Conservation (phyloP, 306 rosid genomes). For the Erythrophleum fordii region DNA sequence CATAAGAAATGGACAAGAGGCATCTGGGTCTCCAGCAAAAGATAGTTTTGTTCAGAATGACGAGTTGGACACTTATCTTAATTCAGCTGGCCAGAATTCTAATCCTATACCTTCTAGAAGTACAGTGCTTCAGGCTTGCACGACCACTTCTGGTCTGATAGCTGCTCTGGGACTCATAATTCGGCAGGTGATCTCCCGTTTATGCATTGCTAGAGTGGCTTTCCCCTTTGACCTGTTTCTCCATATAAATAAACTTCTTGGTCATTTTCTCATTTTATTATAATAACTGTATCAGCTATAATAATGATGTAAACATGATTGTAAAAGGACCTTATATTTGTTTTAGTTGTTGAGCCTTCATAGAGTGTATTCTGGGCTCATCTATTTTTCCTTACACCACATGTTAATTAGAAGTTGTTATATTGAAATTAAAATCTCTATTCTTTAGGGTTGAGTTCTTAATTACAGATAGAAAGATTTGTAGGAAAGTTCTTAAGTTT, state of each 20-base stretch:
- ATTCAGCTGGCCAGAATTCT: conserved; percentile 46
- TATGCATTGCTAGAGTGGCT: conserved; percentile 10
- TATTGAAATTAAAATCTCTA: conserved; percentile 29
- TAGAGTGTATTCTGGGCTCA: background rate
- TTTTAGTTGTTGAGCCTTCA: conserved; percentile 14
- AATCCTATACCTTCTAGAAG: conserved; percentile 59
- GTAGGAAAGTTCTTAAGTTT: conserved; percentile 18
- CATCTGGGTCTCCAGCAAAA: conserved; percentile 46
- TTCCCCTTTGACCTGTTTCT: background rate
- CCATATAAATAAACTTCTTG: too few species aligned
- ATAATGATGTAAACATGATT: conserved; percentile 26
- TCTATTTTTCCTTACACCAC: conserved; percentile 14
- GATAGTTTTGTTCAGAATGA: conserved; percentile 54
- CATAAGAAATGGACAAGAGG: conserved; percentile 46
- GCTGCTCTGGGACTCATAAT: conserved; percentile 72
- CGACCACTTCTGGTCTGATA: conserved; percentile 70
- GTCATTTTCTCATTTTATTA: background rate
- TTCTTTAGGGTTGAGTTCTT: conserved; percentile 19
- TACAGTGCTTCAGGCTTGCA: conserved; percentile 84
- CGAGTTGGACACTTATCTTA: conserved; percentile 41
- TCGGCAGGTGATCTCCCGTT: conserved; percentile 63
- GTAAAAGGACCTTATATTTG: background rate
- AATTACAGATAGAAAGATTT: conserved; percentile 25
- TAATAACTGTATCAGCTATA: background rate
- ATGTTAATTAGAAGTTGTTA: conserved; percentile 7